Evolutionary conservation across 345 rosid species (phyloP).

Genomic region (Reutealis trisperma): DNA sequence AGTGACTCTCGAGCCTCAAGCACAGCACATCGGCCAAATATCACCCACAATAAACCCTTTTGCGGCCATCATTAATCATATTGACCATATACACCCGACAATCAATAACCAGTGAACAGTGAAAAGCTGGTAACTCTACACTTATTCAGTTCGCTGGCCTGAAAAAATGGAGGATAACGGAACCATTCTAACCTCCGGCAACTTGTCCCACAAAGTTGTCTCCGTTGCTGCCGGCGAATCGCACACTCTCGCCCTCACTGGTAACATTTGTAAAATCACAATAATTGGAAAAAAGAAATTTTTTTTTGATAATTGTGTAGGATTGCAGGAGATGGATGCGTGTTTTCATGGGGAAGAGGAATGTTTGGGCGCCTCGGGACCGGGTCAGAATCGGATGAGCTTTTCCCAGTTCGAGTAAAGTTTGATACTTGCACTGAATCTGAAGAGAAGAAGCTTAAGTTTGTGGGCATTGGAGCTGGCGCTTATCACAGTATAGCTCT

Average conservation of each 20-base stretch:
- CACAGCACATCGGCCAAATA: too few species aligned
- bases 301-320: neutral
- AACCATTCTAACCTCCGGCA: slow-evolving; percentile 24
- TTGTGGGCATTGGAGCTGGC: slow-evolving; percentile 76
- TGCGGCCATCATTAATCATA: too few species aligned
- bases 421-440: slow-evolving; percentile 27
- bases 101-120: too few species aligned
- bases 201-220: slow-evolving; percentile 44
- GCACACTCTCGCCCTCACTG: slow-evolving; percentile 76
- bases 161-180: slow-evolving; percentile 43
- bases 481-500: slow-evolving; percentile 91
- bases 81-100: too few species aligned
- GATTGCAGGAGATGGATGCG: slow-evolving; percentile 68
- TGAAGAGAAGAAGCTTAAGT: slow-evolving; percentile 39
- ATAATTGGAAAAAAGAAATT: neutral
- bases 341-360: slow-evolving; percentile 94
- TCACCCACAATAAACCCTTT: too few species aligned
- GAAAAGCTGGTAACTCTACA: neutral
- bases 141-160: neutral
- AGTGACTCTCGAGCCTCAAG: too few species aligned
- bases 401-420: slow-evolving; percentile 57
- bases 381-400: slow-evolving; percentile 71
- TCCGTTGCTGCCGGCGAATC: slow-evolving; percentile 77
- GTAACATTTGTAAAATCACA: slow-evolving; percentile 25
- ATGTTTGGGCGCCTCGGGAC: slow-evolving; percentile 89